Evolutionary conservation across 108 stramenopile species (phyloP), one percentile per base, ranked within the genome.

Genomic region (Cyclostephanos invisitatus): DNA sequence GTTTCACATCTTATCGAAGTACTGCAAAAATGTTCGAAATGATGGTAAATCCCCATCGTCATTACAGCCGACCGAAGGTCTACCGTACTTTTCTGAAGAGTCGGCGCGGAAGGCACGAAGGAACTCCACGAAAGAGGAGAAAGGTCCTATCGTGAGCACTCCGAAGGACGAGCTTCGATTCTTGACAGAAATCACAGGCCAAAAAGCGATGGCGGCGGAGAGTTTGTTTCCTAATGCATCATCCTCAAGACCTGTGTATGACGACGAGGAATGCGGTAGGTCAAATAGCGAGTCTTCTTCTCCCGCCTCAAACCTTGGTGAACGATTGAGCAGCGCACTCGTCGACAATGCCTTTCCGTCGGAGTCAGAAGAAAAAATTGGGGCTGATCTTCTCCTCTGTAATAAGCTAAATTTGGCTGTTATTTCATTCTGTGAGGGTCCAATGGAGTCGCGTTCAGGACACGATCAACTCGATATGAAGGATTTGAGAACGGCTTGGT

Each of bases 1-100:
- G 74, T 75, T 68, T 27, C 62, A 65, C 15, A 63, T 67, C 12
- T 66, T 75, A n/a, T 68, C 74, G 14, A 75, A 75, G 36, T 62
- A 67, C 38, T 75, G 74, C 74, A 61, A 49, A 54, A 75, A 62
- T 57, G 56, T 49, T 10, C 29, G n/a, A 7, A 62, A 53, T 37
- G 37, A 68, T 15, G 60, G 22, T 0, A 10, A 67, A 28, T 62
- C 66, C 15, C 66, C 48, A 24, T 44, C 38, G 6, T 51, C 61
- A 2, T 36, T 7, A 14, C 10, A 18, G 60, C 38, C 10, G 60
- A 44, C 21, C 18, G 60, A 61, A 61, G 37, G 60, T 3, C 60
- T 61, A 21, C 40, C 38, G 21, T 61, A 61, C 37, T 61, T 61
- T 44, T 61, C 60, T 2, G 60, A 61, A 3, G 20, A 17, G 40